Percentiles rank a stretch among this genome's conserved stretches.
Evolutionary conservation across 345 rosid species (phyloP).

Genomic region (Noccaea caerulescens): DNA sequence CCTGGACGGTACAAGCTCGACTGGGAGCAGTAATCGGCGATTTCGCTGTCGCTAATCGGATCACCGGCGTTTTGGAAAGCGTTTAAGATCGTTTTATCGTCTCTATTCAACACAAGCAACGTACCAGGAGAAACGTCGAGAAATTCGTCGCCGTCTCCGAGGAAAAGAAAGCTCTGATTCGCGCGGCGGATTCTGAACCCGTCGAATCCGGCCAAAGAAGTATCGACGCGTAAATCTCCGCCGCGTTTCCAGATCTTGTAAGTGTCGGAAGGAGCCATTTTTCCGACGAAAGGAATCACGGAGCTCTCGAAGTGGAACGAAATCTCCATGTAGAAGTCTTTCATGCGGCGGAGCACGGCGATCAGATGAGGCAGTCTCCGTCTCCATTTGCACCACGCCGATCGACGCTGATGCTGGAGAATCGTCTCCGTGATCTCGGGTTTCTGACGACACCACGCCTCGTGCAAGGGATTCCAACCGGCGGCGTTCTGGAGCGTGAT

Average conservation of each 20-base stretch:
- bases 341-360: constrained; percentile 76
- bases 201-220: constrained; percentile 84
- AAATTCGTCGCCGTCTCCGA: constrained; percentile 71
- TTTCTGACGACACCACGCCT: constrained; percentile 72
- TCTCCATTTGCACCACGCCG: constrained; percentile 91
- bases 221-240: constrained; percentile 86
- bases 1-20: constrained; percentile 86
- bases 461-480: constrained; percentile 87
- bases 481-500: constrained; percentile 73
- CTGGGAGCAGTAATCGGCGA: constrained; percentile 64
- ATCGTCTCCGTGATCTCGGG: constrained; percentile 59
- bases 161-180: constrained; percentile 85
- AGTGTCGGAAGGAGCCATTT: constrained; percentile 93
- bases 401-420: constrained; percentile 58
- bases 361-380: constrained; percentile 78
- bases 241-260: constrained; percentile 96
- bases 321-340: constrained; percentile 95
- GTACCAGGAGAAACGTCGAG: constrained; percentile 68
- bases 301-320: constrained; percentile 92
- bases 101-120: constrained; percentile 74
- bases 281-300: constrained; percentile 86
- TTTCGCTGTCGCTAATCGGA: constrained; percentile 67
- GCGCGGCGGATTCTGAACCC: constrained; percentile 85
- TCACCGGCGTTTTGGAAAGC: constrained; percentile 80
- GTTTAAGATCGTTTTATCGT: constrained; percentile 65